Evolutionary conservation across 2,329 filamentous ascomycete species (phyloP).

Genomic region (Diaporthe amygdali): DNA sequence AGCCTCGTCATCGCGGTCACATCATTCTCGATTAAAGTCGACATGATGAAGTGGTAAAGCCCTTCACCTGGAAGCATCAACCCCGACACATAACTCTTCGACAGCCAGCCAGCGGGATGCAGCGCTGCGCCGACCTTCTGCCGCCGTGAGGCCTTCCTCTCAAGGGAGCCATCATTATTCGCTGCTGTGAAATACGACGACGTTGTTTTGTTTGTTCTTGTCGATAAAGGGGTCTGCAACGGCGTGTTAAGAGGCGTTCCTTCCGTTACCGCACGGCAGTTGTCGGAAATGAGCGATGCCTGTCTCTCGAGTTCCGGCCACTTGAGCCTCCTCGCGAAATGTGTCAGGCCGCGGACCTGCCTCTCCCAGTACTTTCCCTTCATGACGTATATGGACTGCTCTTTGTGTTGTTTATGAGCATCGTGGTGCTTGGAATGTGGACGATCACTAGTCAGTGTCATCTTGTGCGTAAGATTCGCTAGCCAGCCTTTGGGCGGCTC

Average conservation of each 20-base stretch:
- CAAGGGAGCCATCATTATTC: conserved; percentile 30
- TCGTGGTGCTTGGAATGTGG: conserved; percentile 38
- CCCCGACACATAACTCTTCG: conserved; percentile 70
- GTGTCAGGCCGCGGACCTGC: conserved; percentile 65
- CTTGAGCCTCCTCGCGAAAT: conserved; percentile 66
- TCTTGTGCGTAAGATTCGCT: conserved; percentile 60
- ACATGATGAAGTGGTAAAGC: conserved; percentile 68
- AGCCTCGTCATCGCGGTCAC: conserved; percentile 61
- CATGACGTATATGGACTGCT: conserved; percentile 52
- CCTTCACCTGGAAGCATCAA: conserved; percentile 69
- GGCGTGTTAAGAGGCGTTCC: conserved; percentile 47
- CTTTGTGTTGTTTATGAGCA: conserved; percentile 42
- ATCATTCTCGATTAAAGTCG: conserved; percentile 69
- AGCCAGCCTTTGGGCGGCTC: conserved; percentile 53
- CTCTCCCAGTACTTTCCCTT: conserved; percentile 60
- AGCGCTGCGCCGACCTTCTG: conserved; percentile 62
- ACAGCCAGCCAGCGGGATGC: conserved; percentile 68
- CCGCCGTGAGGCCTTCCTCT: conserved; percentile 46
- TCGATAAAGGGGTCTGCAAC: conserved; percentile 40
- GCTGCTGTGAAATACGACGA: conserved; percentile 53
- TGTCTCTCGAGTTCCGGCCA: conserved; percentile 67
- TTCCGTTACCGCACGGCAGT: conserved; percentile 48
- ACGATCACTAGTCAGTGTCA: conserved; percentile 47
- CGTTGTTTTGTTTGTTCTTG: conserved; percentile 38
- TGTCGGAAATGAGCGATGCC: conserved; percentile 53